Evolutionary conservation across 257 asterid species (phyloP), one percentile per base, ranked within the genome.

Genomic region (Solanum chmielewskii): DNA sequence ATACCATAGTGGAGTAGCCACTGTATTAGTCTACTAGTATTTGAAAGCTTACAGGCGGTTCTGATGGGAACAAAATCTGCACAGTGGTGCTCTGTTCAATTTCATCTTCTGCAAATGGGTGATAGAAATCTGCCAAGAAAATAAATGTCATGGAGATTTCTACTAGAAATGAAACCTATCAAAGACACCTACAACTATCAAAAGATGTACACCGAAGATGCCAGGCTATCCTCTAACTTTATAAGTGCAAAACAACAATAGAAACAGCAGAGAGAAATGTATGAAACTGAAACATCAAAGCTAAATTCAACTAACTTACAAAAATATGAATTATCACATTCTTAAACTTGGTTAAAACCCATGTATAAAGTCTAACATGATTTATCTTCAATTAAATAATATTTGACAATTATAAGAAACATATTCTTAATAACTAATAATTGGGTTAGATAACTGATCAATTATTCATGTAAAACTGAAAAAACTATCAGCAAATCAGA

Each of bases 51-150:
- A 95, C 98, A 64, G 98, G 98, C 88, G 98, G 96, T 69, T 95
- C 99, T 56, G 90, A 90, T 12, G 98, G 98, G 87, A 77, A 96
- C 68, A 96, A 81, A 70, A 96, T 86, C 11, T 88, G 84, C 71
- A 96, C 96, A 66, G 90, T 92, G 69, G 98, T 96, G 91, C 93
- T 95, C 88, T 93, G 93, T 78, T 95, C 97, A 3, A 91, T 75
- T 88, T 95, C 97, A 88, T 96, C 98, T 92, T 96, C 95, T 89
- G 93, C 89, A 11, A 95, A 87, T 76, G 99, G 98, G 85, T 96
- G 90, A 89, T 95, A 96, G 91, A 96, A 93, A 88, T 95, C 98
- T 96, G 96, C 90, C 89, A 84, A 91, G 85, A 84, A 45, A 84
- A 77, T 37, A 82, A 84, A 87, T 20, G 74, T 83, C 27, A 76